A percentile compares a stretch with the other conserved stretches of the same genome.
phyloP scores from a whole-genome alignment of 164 flowering plant species.

The Magnolia kwangsiensis region DNA sequence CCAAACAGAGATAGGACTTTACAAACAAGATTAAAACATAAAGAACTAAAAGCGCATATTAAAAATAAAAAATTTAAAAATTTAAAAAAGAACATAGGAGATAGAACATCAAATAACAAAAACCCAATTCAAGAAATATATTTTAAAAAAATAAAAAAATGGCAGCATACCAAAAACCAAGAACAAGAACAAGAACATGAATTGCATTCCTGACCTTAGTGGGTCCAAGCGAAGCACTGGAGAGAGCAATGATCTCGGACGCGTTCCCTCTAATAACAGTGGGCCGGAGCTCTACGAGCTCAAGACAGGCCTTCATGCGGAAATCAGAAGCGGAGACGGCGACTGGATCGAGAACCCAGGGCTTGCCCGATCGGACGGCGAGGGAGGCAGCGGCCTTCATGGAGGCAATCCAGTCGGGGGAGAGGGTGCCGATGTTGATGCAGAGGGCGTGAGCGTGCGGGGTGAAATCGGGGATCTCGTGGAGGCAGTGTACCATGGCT shows the following conservation, averaged over 20 bases:
- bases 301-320: conserved; percentile 63
- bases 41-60: neutral
- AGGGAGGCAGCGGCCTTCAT: conserved; percentile 65
- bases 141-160: neutral
- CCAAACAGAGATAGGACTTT: neutral
- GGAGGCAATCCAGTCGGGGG: conserved; percentile 66
- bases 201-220: conserved; percentile 16
- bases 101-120: no score
- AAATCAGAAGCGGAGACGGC: conserved; percentile 71
- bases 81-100: neutral
- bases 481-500: conserved; percentile 70
- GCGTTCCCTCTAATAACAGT: conserved; percentile 76
- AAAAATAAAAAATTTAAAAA: neutral
- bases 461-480: conserved; percentile 85
- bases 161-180: neutral
- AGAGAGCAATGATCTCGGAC: conserved; percentile 79
- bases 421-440: conserved; percentile 77
- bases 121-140: neutral
- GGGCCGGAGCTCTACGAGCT: conserved; percentile 54
- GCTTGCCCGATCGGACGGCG: conserved; percentile 36
- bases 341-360: conserved; percentile 96
- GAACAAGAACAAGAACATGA: neutral
- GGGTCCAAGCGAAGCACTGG: conserved; percentile 34
- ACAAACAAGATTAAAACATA: neutral
- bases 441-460: conserved; percentile 55